phyloP scores from a whole-genome alignment of 2,329 filamentous ascomycete genomes.

The Sphaerulina musiva region DNA sequence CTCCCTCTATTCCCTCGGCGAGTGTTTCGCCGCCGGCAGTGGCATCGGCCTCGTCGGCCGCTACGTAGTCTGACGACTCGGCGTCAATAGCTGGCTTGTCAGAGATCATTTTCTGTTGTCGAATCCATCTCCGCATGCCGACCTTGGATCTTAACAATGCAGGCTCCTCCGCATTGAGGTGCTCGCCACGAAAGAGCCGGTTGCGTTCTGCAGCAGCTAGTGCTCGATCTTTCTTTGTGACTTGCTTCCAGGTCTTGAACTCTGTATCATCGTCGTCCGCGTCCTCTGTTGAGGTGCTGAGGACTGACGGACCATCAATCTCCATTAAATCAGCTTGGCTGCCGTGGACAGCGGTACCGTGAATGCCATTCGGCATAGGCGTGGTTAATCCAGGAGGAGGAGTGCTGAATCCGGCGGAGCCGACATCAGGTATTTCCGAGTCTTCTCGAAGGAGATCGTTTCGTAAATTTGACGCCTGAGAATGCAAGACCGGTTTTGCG shows the following conservation, averaged over 20 bases:
- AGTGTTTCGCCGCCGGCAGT: constrained; percentile 63
- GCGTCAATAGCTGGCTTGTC: constrained; percentile 36
- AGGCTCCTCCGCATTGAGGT: constrained; percentile 78
- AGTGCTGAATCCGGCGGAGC: constrained; percentile 76
- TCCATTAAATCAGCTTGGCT: constrained; percentile 84
- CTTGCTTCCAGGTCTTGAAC: constrained; percentile 97
- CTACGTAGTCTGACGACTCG: constrained; percentile 39
- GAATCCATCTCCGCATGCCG: constrained; percentile 82
- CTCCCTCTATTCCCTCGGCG: constrained; percentile 82
- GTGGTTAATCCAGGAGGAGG: constrained; percentile 73
- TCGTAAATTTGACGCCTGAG: constrained; percentile 44
- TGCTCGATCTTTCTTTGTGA: constrained; percentile 93
- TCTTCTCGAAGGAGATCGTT: constrained; percentile 55
- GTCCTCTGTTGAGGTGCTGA: constrained; percentile 64
- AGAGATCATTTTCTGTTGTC: constrained; percentile 57
- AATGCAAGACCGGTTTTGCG: constrained; percentile 54
- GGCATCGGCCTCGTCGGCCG: constrained; percentile 41
- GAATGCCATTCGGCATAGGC: constrained; percentile 60
- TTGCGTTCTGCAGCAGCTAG: constrained; percentile 77
- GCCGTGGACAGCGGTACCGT: constrained; percentile 50
- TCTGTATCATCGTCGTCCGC: constrained; percentile 79
- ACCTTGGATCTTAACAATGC: constrained; percentile 78
- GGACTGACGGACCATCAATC: constrained; percentile 67
- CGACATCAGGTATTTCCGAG: constrained; percentile 69
- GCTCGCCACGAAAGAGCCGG: constrained; percentile 76